Evolutionary conservation across 2,329 filamentous ascomycete species (phyloP), one percentile per base, ranked within the genome.

Genomic region (Calycina marina): DNA sequence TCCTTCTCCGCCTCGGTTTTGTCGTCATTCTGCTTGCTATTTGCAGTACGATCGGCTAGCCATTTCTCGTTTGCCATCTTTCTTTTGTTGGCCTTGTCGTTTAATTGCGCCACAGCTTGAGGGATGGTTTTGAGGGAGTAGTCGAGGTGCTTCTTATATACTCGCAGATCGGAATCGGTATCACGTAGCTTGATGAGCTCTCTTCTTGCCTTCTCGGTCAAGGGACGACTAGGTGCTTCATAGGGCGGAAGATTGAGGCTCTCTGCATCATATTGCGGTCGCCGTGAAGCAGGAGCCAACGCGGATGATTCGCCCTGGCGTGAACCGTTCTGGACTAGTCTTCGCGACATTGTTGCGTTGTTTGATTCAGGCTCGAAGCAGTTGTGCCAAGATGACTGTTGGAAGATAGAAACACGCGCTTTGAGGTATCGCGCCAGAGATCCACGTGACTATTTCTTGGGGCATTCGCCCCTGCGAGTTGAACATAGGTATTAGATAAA

Each of bases 41-140:
- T 48, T n/a, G 46, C 40, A 9, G 6, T n/a, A 14, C n/a, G 4
- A 9, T 32, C 11, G 11, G 17, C 14, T 24, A 1, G 43, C 44
- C 2, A 34, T 36, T n/a, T 39, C 42, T 13, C 41, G 30, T 22
- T 22, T 22, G 4, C 49, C 38, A 2, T 31, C 34, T 2, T 43
- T 33, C 11, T 51, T 46, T 2, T 46, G 46, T n/a, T 36, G 38
- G 18, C 40, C 9, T 59, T 59, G 36, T 76, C 72, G 35, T 75
- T 73, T 22, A 70, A 58, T n/a, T 62, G 59, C 2, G 56, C 63
- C 0, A 65, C 69, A 2, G 58, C 55, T 4, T 59, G 52, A 2
- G 58, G 62, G 4, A 78, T 49, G n/a, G 56, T 53, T 1, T 55
- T 47, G 2, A 57, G 55, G 0, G 67, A 65, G 16, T 58, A 48